Base-by-base conservation (phyloP, 805 yeast species). In the Clavispora santaluciae region DNA sequence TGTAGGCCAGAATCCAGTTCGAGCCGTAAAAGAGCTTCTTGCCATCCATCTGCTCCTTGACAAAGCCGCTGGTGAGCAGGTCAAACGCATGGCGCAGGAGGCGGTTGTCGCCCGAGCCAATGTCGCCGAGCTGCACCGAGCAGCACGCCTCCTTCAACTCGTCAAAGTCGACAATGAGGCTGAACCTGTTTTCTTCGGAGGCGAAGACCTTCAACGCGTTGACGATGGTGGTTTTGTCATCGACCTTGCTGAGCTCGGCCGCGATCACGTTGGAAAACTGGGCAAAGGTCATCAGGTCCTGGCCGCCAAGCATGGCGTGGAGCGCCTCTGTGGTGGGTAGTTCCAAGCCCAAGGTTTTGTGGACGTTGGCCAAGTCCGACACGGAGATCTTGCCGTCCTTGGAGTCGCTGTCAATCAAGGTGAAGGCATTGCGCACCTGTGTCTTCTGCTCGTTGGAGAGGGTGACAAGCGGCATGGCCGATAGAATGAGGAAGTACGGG, bases 331-430 rank as follows among this genome's bases (percentile, higher is more conserved):
- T 73, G 4, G 62, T 54, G 2, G 73, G 74, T 8, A 63, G 55
- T 2, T 62, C 63, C 35, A 76, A 71, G 1, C 82, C 85, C 12
- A 83, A 48, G 9, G 76, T 73, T 30, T 72, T 65, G 46, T 79
- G 72, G 13, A 82, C 68, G 17, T 73, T 68, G 28, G 63, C 66
- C 40, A 90, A 54, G 59, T 86, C 93, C 1, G 67, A 58, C 22
- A 60, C 54, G 1, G 83, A 65, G 33, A 86, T 78, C 4, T 60
- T 55, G 1, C 88, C 87, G 53, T 89, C 95, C 20, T 83, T 79
- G 45, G 71, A 61, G 29, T 90, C 91, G 26, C 83, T 83, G 55
- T 90, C 96, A 6, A 90, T 77, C 50, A 86, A 60, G 22, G 86
- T 79, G 59, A 89, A 90, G 1, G 93, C 80, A 49, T 86, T 84